phyloP scores from a whole-genome alignment of 371 early-diverging fungal species.

The Dinochytrium kinnereticum region DNA sequence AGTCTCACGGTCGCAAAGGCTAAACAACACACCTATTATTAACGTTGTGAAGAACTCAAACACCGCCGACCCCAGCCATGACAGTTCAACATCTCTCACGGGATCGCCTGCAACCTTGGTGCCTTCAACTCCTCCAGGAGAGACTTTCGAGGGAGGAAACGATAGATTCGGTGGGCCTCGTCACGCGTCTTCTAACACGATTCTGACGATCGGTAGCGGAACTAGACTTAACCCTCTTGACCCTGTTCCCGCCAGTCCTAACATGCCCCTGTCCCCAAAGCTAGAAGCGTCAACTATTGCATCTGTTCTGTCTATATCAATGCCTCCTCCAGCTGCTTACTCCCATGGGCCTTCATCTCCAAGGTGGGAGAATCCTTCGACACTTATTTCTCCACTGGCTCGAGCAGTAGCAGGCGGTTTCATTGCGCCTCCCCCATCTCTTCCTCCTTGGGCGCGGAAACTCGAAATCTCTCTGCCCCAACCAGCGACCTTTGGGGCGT shows the following conservation, averaged over 20 bases:
- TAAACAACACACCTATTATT: slow-evolving; percentile 14
- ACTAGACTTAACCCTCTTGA: too few relatives aligned
- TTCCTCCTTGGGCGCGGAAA: slow-evolving; percentile 6
- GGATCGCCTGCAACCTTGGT: background rate
- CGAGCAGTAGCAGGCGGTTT: slow-evolving; percentile 1
- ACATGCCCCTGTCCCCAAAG: too few relatives aligned
- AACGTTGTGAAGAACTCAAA: background rate
- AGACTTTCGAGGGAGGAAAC: too few relatives aligned
- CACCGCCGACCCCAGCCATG: background rate
- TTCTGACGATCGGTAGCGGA: too few relatives aligned
- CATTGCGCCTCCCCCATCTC: slow-evolving; percentile 1
- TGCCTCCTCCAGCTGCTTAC: background rate
- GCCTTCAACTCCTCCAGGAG: background rate
- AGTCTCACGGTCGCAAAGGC: background rate
- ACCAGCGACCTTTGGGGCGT: too few relatives aligned
- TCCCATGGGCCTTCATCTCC: background rate
- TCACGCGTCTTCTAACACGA: too few relatives aligned
- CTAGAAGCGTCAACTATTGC: background rate
- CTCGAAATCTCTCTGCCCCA: too few relatives aligned
- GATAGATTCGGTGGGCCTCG: too few relatives aligned
- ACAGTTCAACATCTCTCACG: background rate
- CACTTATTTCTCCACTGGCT: background rate
- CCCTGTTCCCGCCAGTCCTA: too few relatives aligned
- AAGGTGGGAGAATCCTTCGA: background rate
- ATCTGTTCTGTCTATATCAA: background rate